Percentiles rank a stretch among this genome's conserved stretches.
Conservation (phyloP, 2,329 filamentous ascomycete genomes). For the Nannizziopsis barbatae region DNA sequence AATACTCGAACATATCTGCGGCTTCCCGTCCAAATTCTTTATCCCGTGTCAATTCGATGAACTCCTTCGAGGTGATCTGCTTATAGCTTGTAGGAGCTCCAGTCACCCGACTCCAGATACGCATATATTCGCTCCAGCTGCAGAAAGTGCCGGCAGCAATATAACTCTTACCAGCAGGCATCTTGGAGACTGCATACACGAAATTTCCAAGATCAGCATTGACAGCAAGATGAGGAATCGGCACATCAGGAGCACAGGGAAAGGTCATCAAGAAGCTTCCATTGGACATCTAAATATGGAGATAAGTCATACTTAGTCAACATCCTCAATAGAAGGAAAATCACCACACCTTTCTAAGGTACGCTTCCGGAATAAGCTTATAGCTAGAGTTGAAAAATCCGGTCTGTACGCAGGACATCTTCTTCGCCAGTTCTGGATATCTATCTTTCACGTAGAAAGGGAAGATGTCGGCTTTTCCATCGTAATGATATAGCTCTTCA, state of each 20-base stretch:
- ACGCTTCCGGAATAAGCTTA: constrained; percentile 37
- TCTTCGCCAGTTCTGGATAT: constrained; percentile 37
- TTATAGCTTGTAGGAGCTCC: constrained; percentile 30
- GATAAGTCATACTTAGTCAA: not conserved
- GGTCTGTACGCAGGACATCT: constrained; percentile 42
- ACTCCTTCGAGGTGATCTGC: constrained; percentile 33
- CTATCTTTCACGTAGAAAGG: constrained; percentile 32
- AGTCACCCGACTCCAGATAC: constrained; percentile 33
- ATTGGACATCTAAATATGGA: constrained; percentile 26
- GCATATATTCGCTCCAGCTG: constrained; percentile 39
- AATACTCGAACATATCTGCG: constrained; percentile 40
- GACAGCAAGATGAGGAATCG: constrained; percentile 39
- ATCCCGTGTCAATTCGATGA: constrained; percentile 32
- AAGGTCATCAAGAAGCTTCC: constrained; percentile 41
- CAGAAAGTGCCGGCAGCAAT: constrained; percentile 40
- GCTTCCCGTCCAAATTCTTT: constrained; percentile 37
- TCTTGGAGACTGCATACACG: constrained; percentile 40
- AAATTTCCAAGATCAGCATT: constrained; percentile 41
- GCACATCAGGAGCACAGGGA: constrained; percentile 31
- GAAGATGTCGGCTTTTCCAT: constrained; percentile 44
- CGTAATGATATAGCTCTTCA: constrained; percentile 39
- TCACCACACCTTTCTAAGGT: constrained; percentile 36
- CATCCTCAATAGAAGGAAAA: not conserved
- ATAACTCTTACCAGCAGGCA: constrained; percentile 41
- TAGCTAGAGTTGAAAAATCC: constrained; percentile 42